Evolutionary conservation across 495 filamentous ascomycete species (phyloP).

Genomic region (Evernia prunastri): DNA sequence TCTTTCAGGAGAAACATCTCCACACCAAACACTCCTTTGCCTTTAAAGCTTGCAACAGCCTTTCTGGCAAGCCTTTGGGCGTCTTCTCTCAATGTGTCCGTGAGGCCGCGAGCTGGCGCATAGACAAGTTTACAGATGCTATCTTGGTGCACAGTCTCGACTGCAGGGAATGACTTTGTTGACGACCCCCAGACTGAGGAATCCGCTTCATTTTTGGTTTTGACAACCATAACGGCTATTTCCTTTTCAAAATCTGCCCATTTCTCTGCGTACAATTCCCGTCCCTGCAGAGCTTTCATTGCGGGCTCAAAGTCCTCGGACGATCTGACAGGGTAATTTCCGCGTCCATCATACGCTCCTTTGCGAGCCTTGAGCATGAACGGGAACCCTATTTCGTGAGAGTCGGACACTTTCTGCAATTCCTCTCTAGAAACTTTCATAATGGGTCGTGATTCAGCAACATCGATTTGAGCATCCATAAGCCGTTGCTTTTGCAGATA

Average conservation of each 20-base stretch:
- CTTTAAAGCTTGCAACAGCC: conserved; percentile 72
- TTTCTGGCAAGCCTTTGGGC: conserved; percentile 74
- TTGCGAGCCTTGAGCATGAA: conserved; percentile 94
- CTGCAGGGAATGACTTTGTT: conserved; percentile 74
- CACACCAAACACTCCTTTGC: conserved; percentile 90
- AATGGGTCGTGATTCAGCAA: conserved; percentile 48
- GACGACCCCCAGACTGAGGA: conserved; percentile 33
- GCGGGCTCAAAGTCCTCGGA: conserved; percentile 63
- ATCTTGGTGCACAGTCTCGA: conserved; percentile 96
- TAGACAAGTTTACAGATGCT: conserved; percentile 93
- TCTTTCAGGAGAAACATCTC: conserved; percentile 92
- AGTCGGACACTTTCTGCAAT: neutral
- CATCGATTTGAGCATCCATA: conserved; percentile 56
- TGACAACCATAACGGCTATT: conserved; percentile 91
- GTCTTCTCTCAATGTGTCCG: conserved; percentile 48
- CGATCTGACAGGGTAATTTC: conserved; percentile 72
- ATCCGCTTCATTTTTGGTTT: conserved; percentile 65
- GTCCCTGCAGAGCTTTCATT: conserved; percentile 58
- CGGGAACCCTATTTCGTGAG: conserved; percentile 64
- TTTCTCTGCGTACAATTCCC: conserved; percentile 82
- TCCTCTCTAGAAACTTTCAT: neutral
- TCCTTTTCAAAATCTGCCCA: conserved; percentile 86
- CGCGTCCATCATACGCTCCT: conserved; percentile 89
- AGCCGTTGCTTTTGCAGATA: conserved; percentile 86
- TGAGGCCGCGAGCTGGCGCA: conserved; percentile 68